Base-by-base conservation (phyloP, 2,329 filamentous ascomycete species). In the Grosmannia penicillata region DNA sequence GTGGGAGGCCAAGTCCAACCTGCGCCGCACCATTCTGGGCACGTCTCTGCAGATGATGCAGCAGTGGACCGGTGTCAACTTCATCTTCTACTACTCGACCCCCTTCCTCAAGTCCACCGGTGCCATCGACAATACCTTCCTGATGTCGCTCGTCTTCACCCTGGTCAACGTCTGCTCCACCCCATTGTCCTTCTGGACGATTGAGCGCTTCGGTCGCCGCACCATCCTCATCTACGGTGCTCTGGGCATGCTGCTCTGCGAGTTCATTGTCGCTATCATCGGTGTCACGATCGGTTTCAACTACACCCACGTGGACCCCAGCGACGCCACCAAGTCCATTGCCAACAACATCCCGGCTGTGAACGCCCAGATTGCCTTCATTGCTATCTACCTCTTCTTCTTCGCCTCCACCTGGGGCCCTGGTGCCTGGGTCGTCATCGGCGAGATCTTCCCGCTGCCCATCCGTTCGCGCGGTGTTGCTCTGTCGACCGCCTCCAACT, bases 311-410 rank as follows among this genome's bases (percentile, higher is more conserved):
- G 47, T 54, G 2, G 59, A 72, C 37, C 48, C 55, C 2, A 58
- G 70, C 37, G 53, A 67, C 34, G 51, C 61, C 1, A 47, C 47
- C 23, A 49, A 48, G 17, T 55, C 52, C 17, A 58, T 65, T 8
- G 65, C 65, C 51, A 37, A 70, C 60, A 73, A 78, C 56, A 60
- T 67, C 43, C 47, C 62, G 3, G 77, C 75, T 25, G 68, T 72
- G 50, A 67, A 72, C 49, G 74, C 80, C 36, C 78, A 87, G 68
- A 85, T 93, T 47, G 75, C 82, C 44, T 91, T 93, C 65, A 91
- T 91, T 54, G 81, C 78, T 63, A 78, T 93, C 65, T 91, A 86
- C 70, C 87, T 93, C 68, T 86, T 84, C 71, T 89, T 80, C 70
- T 83, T 82, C 48, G 78, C 78, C 29, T 68, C 70, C 4, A 79